Percentiles rank a stretch among this genome's conserved stretches.
Conservation (phyloP, 306 rosid genomes). For the Ormosia emarginata region DNA sequence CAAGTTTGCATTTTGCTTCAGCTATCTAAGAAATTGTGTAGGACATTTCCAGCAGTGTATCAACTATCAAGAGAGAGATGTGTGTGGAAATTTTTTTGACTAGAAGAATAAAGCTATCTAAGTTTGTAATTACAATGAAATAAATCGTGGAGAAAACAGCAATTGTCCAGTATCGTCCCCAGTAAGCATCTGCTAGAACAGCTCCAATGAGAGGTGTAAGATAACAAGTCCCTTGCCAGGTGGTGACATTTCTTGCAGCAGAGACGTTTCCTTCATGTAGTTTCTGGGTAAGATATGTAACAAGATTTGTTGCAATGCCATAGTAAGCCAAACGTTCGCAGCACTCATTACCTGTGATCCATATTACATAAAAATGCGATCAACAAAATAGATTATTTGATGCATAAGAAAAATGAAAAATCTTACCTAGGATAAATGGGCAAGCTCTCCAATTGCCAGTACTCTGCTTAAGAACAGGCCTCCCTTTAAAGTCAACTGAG, state of each 20-base stretch:
- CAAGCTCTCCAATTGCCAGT: conserved; percentile 83
- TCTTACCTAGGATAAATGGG: conserved; percentile 63
- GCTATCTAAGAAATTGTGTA: background rate
- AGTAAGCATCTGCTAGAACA: conserved; percentile 88
- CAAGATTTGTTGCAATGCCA: conserved; percentile 91
- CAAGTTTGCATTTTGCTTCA: background rate
- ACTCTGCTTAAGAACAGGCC: conserved; percentile 51
- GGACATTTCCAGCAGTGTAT: conserved; percentile 13
- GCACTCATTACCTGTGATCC: conserved; percentile 74
- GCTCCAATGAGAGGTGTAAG: conserved; percentile 98
- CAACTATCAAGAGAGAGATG: conserved; percentile 4
- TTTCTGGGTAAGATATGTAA: conserved; percentile 81
- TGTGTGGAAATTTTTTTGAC: background rate
- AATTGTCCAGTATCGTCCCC: conserved; percentile 99
- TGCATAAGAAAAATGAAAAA: background rate
- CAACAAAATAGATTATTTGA: background rate
- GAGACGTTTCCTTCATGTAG: conserved; percentile 84
- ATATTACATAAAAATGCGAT: background rate
- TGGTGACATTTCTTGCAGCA: conserved; percentile 94
- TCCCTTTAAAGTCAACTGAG: conserved; percentile 66
- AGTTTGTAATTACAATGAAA: conserved; percentile 58
- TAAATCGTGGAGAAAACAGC: conserved; percentile 75
- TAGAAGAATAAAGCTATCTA: background rate
- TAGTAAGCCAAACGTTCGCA: conserved; percentile 95
- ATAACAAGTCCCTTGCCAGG: conserved; percentile 98